A percentile compares a stretch with the other conserved stretches of the same genome.
phyloP scores from a whole-genome alignment of 2,329 filamentous ascomycete species.

The Beauveria medogensis region DNA sequence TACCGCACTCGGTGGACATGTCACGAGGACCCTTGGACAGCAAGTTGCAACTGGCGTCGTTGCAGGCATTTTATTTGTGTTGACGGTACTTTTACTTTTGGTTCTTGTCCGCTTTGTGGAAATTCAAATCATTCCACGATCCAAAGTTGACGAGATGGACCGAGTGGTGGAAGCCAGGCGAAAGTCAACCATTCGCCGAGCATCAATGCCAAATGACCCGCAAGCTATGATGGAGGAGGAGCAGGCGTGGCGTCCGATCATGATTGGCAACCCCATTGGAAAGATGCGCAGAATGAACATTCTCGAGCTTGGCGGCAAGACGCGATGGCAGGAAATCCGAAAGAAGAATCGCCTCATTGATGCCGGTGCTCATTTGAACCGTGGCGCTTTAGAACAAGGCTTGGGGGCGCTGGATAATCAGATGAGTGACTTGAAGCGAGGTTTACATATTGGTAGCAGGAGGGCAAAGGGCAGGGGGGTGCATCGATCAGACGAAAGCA shows the following conservation, averaged over 20 bases:
- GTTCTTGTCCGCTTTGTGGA: conserved; percentile 57
- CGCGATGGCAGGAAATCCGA: conserved; percentile 65
- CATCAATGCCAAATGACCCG: conserved; percentile 30
- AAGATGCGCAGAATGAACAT: conserved; percentile 63
- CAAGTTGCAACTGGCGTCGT: conserved; percentile 61
- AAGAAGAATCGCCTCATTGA: conserved; percentile 51
- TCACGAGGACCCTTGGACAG: conserved; percentile 58
- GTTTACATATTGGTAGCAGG: conserved; percentile 22
- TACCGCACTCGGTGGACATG: conserved; percentile 59
- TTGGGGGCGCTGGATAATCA: conserved; percentile 30
- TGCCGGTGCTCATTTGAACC: conserved; percentile 28
- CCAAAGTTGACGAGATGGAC: conserved; percentile 47
- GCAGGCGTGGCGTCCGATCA: conserved; percentile 58
- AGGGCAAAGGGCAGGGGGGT: conserved; percentile 17
- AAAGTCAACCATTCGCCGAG: conserved; percentile 38
- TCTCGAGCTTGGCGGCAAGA: conserved; percentile 60
- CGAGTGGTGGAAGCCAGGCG: conserved; percentile 41
- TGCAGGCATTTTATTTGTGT: conserved; percentile 55
- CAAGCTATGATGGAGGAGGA: conserved; percentile 40
- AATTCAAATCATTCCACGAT: conserved; percentile 61
- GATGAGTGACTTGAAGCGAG: conserved; percentile 26
- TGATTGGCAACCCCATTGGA: conserved; percentile 64
- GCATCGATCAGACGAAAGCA: conserved; percentile 20
- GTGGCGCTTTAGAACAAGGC: conserved; percentile 27
- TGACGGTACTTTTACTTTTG: conserved; percentile 55